A percentile compares a stretch with the other conserved stretches of the same genome.
Conservation (phyloP, 2,329 filamentous ascomycete species). For the Trichoderma hamatum region DNA sequence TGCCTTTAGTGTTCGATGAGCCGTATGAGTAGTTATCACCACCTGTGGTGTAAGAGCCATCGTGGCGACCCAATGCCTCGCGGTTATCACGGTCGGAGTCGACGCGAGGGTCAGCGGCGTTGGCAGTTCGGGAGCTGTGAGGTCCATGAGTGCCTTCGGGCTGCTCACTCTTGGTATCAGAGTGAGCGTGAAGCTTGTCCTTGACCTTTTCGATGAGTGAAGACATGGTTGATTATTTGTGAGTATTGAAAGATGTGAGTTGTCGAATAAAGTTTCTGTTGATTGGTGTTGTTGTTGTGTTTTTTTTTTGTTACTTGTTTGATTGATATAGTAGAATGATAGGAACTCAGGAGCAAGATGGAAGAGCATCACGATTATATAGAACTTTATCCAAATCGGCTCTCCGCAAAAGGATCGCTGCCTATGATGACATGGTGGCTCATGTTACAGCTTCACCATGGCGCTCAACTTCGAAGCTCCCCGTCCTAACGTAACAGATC, state of each 20-base stretch:
- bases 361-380: constrained; percentile 17
- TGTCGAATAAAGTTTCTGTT: background rate
- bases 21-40: constrained; percentile 47
- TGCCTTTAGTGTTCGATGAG: constrained; percentile 34
- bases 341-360: background rate
- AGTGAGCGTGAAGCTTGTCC: constrained; percentile 52
- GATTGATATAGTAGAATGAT: background rate
- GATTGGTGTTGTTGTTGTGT: too few species aligned
- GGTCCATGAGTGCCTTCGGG: constrained; percentile 39
- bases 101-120: constrained; percentile 55
- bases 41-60: constrained; percentile 40
- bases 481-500: background rate
- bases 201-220: constrained; percentile 62
- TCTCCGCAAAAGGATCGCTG: constrained; percentile 4
- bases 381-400: background rate
- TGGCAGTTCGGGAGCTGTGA: constrained; percentile 48
- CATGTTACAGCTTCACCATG: constrained; percentile 11
- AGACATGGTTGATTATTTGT: constrained; percentile 50
- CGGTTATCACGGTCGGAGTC: constrained; percentile 42
- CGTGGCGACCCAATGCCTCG: constrained; percentile 30
- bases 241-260: background rate
- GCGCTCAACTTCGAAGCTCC: constrained; percentile 14
- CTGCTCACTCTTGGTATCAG: constrained; percentile 40
- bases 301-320: too few species aligned
- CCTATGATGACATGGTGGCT: constrained; percentile 24